These are phyloP conservation scores for Cryptosporidium muris DNA, from an alignment of 169 alveolate genomes.

Conservation along the genomic window DNA sequence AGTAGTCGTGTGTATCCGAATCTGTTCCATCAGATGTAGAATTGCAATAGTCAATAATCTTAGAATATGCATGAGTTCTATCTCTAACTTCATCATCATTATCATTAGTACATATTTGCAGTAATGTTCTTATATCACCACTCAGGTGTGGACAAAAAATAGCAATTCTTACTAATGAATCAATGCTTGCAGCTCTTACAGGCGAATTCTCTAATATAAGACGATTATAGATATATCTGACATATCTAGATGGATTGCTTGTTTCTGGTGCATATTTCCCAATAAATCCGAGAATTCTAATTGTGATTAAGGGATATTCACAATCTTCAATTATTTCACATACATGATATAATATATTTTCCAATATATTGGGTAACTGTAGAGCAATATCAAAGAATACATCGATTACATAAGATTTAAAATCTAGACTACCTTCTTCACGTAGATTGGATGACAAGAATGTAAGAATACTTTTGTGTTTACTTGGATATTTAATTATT, in stretches of 20 bases:
- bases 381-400: conserved; percentile 89
- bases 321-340: conserved; percentile 99
- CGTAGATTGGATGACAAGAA: conserved; percentile 90
- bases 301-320: conserved; percentile 89
- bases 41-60: conserved; percentile 48
- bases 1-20: background rate
- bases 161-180: conserved; percentile 92
- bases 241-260: conserved; percentile 88
- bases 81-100: conserved; percentile 85
- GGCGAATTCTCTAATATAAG: conserved; percentile 94
- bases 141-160: conserved; percentile 75
- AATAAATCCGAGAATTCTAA: conserved; percentile 86
- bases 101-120: conserved; percentile 73
- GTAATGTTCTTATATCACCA: conserved; percentile 75
- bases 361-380: conserved; percentile 82
- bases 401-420: conserved; percentile 90
- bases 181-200: conserved; percentile 96
- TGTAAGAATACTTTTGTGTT: conserved; percentile 86
- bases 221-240: conserved; percentile 95
- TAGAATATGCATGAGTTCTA: conserved; percentile 75
- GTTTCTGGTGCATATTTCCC: conserved; percentile 91
- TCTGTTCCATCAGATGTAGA: conserved; percentile 20
- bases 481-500: conserved; percentile 91
- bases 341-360: conserved; percentile 86
- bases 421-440: conserved; percentile 89